These are phyloP conservation scores for Rhynchospora tenuis DNA, from an alignment of 176 grass and related monocot species.

Conservation along the genomic window DNA sequence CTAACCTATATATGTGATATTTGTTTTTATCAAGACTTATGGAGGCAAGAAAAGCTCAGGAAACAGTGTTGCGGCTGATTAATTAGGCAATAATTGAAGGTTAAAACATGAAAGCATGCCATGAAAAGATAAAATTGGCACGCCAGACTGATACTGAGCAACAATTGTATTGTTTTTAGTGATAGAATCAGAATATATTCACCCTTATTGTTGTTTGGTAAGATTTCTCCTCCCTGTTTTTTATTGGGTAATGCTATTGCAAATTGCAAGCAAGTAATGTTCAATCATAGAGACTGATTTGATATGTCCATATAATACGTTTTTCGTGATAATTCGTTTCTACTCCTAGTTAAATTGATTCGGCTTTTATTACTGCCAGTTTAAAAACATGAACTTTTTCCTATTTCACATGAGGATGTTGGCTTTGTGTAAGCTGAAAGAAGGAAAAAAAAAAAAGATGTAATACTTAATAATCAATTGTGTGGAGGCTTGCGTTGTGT, in stretches of 20 bases:
- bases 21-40: slow-evolving; percentile 45
- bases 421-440: neutral
- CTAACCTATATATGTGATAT: neutral
- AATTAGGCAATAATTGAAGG: neutral
- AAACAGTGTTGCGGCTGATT: slow-evolving; percentile 42
- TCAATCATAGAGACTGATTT: neutral
- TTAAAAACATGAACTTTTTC: neutral
- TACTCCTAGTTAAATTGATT: neutral
- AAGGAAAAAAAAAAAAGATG: neutral
- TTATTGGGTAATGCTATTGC: slow-evolving; percentile 14
- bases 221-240: neutral
- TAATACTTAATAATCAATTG: neutral
- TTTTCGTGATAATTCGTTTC: neutral
- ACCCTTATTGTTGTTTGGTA: neutral
- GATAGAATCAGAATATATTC: slow-evolving; percentile 20
- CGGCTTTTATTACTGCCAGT: neutral
- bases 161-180: slow-evolving; percentile 16
- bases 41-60: slow-evolving; percentile 57
- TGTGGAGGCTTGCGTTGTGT: neutral
- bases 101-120: neutral
- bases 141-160: neutral
- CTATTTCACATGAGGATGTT: neutral
- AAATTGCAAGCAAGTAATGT: neutral
- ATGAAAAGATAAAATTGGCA: neutral
- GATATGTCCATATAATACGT: slow-evolving; percentile 11